These are phyloP conservation scores for Jaminaea rosea DNA, from an alignment of 1,284 basidiomycete species.

Conservation along the genomic window DNA sequence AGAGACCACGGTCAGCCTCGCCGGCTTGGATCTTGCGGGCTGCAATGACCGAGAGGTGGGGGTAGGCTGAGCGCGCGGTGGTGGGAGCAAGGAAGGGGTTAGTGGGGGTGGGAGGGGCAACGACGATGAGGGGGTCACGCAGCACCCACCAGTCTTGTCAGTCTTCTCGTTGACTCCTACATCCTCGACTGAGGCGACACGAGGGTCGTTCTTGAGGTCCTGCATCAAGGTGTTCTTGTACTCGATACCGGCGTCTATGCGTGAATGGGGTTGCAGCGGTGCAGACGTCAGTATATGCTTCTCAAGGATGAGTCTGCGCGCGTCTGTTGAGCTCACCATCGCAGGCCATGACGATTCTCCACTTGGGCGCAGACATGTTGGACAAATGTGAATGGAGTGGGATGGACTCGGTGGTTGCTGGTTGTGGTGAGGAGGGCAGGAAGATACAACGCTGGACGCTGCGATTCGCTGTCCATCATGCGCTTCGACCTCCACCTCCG, in stretches of 20 bases:
- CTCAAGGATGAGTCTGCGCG: background rate
- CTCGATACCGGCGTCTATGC: slow-evolving; percentile 24
- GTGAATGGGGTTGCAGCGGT: background rate
- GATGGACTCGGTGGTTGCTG: too few relatives aligned
- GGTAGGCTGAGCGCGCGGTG: slow-evolving; percentile 44
- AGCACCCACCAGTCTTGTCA: slow-evolving; percentile 35
- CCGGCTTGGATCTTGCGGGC: slow-evolving; percentile 49
- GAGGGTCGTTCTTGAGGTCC: slow-evolving; percentile 29
- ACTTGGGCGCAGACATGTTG: slow-evolving; percentile 7
- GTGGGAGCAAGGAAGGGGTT: background rate
- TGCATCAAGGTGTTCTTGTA: slow-evolving; percentile 35
- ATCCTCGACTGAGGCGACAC: slow-evolving; percentile 27
- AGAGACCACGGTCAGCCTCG: slow-evolving; percentile 49
- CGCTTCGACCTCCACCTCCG: too few relatives aligned
- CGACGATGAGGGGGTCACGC: background rate
- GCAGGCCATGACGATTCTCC: slow-evolving; percentile 12
- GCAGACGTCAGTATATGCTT: background rate
- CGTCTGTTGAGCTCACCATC: slow-evolving; percentile 2
- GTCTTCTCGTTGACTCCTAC: slow-evolving; percentile 29
- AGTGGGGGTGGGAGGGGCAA: background rate
- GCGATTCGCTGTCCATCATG: too few relatives aligned
- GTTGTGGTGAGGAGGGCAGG: too few relatives aligned
- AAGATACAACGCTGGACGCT: too few relatives aligned
- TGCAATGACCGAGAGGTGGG: slow-evolving; percentile 49
- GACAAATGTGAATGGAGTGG: too few relatives aligned